A percentile compares a stretch with the other conserved stretches of the same genome.
Evolutionary conservation across 2,329 filamentous ascomycete genomes (phyloP).

Genomic region (Stachybotrys chlorohalonatus): DNA sequence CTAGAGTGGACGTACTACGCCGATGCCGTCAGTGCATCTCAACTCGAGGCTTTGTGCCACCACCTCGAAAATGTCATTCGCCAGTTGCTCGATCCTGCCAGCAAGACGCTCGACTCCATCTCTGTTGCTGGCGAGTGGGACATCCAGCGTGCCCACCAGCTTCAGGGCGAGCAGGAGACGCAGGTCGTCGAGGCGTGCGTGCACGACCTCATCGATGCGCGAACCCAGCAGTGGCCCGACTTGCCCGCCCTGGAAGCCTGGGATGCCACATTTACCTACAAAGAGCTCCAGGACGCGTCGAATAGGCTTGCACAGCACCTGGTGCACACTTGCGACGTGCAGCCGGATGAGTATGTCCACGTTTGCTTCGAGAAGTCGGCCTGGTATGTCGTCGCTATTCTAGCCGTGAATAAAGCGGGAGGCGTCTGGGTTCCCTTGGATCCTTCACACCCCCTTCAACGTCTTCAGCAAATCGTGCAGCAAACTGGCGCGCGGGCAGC

Average conservation of each 20-base stretch:
- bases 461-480: constrained; percentile 6
- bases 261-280: background rate
- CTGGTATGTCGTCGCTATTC: background rate
- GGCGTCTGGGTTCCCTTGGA: background rate
- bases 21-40: background rate
- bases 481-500: constrained; percentile 3
- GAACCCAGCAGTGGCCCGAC: background rate
- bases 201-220: background rate
- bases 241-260: background rate
- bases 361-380: background rate
- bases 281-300: background rate
- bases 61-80: background rate
- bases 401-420: background rate
- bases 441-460: background rate
- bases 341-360: background rate
- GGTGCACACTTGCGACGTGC: background rate
- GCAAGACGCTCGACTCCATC: background rate
- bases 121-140: background rate
- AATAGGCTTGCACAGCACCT: background rate
- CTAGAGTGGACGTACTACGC: background rate
- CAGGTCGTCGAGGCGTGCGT: background rate
- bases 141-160: constrained; percentile 15
- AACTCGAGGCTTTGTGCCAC: background rate
- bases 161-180: constrained; percentile 2
- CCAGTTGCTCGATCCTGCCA: background rate